Evolutionary conservation across 2,329 filamentous ascomycete species (phyloP).

Genomic region (Hyphodiscus sp.): DNA sequence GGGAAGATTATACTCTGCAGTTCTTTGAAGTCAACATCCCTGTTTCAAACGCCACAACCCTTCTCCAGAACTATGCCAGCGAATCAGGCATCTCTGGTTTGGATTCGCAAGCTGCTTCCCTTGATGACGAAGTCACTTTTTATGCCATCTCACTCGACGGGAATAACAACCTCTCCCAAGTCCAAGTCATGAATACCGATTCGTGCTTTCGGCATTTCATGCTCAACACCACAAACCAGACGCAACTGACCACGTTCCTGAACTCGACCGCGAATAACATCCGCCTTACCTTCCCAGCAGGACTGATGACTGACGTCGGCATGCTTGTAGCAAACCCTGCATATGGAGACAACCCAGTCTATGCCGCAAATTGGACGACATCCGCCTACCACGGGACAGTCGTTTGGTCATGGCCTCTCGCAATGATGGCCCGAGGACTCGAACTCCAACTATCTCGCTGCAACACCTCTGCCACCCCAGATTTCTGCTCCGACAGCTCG

Average conservation of each 20-base stretch:
- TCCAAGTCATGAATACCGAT: constrained; percentile 57
- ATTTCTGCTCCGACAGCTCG: constrained; percentile 42
- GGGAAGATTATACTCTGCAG: constrained; percentile 53
- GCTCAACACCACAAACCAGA: constrained; percentile 51
- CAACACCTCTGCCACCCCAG: constrained; percentile 27
- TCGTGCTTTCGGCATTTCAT: constrained; percentile 58
- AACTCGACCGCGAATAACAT: constrained; percentile 52
- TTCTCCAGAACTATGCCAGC: constrained; percentile 43
- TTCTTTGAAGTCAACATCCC: constrained; percentile 49
- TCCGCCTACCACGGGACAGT: constrained; percentile 58
- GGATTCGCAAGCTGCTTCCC: constrained; percentile 35
- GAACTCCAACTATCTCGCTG: constrained; percentile 52
- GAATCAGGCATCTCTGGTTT: constrained; percentile 37
- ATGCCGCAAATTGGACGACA: constrained; percentile 48
- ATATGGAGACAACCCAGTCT: constrained; percentile 40
- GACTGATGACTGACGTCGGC: constrained; percentile 49
- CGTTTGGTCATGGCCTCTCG: constrained; percentile 58
- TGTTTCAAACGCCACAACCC: constrained; percentile 35
- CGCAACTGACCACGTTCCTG: constrained; percentile 49
- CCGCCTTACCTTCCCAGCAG: constrained; percentile 50
- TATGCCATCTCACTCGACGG: constrained; percentile 52
- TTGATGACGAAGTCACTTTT: constrained; percentile 42
- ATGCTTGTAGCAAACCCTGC: constrained; percentile 57
- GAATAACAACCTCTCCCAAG: constrained; percentile 40
- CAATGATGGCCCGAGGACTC: constrained; percentile 57